These are phyloP conservation scores for Raphanus raphanistrum DNA, from an alignment of 345 rosid species.

Conservation along the genomic window DNA sequence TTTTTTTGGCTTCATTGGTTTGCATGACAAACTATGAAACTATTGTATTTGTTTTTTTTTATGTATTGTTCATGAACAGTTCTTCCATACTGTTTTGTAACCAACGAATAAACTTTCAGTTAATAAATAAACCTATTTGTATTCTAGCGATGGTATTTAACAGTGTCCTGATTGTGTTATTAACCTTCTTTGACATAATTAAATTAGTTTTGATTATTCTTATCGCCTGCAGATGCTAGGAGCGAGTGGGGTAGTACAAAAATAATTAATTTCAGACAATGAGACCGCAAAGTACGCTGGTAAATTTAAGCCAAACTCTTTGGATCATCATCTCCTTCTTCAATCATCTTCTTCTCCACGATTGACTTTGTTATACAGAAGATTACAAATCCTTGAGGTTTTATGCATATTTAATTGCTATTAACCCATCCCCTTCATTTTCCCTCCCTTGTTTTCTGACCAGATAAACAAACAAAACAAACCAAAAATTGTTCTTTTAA, in stretches of 20 bases:
- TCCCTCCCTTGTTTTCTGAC: not conserved
- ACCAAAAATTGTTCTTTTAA: not conserved
- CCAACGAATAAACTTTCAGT: constrained; percentile 16
- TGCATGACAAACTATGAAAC: constrained; percentile 24
- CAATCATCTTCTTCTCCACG: constrained; percentile 20
- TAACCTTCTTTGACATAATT: not conserved
- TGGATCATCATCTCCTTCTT: constrained; percentile 29
- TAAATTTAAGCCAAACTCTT: constrained; percentile 20
- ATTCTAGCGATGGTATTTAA: not conserved
- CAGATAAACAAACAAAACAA: not conserved
- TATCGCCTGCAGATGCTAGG: constrained; percentile 6
- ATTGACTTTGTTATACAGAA: not conserved
- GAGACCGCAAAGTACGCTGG: constrained; percentile 26
- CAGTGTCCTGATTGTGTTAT: not conserved
- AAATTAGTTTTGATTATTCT: not conserved
- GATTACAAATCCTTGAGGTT: not conserved
- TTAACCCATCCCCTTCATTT: not conserved
- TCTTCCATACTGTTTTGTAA: constrained; percentile 14
- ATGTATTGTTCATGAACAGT: constrained; percentile 16
- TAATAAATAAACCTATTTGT: constrained; percentile 15
- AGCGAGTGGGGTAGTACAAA: constrained; percentile 21
- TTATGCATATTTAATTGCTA: not conserved
- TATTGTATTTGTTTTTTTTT: constrained; percentile 6
- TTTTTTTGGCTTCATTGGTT: constrained; percentile 28
- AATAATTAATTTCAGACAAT: constrained; percentile 20